Evolutionary conservation across 208 protist species (phyloP), one percentile per base, ranked within the genome.

Genomic region (Trypanosoma congolense): DNA sequence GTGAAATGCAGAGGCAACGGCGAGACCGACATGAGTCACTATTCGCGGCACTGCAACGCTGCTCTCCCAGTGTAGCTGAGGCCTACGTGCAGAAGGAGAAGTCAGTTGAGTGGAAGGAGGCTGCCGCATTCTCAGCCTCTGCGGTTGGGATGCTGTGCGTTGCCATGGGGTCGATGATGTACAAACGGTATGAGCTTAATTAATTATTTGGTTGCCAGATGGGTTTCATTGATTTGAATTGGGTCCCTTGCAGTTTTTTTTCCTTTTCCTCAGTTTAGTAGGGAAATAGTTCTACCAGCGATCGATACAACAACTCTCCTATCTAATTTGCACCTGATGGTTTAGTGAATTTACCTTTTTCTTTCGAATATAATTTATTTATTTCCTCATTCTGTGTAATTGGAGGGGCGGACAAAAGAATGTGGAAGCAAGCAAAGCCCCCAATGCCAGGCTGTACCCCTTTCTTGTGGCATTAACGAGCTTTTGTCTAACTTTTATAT

Each of bases 151-250:
- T 65, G 36, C 10, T 65, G 10, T n/a, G 9, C 16, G 8, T 57
- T 3, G 59, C 50, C 14, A 3, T 51, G 12, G 50, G 40, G 14
- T 31, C 59, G 18, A 30, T 58, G 3, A 3, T 70, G 16, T 63
- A 61, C 38, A 59, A 64, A 28, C 49, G 28, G 22, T 60, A 61
- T 35, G 36, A 38, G 18, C 61, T 61, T 24, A 14, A 28, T 14
- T 61, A 61, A 40, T n/a, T 8, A 4, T 2, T 12, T 18, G n/a
- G 5, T 6, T 46, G 42, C 21, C n/a, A 22, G 8, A 46, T 19
- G 10, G 18, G 6, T 19, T 46, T n/a, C 42, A 46, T 24, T 24
- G 18, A 24, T 6, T n/a, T 25, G 6, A 22, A 9, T 8, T n/a
- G 21, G 42, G 9, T 46, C 6, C 6, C 42, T 46, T 8, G 6